Base-by-base conservation (phyloP, 805 yeast species). In the Tetrapisispora taiwanensis region DNA sequence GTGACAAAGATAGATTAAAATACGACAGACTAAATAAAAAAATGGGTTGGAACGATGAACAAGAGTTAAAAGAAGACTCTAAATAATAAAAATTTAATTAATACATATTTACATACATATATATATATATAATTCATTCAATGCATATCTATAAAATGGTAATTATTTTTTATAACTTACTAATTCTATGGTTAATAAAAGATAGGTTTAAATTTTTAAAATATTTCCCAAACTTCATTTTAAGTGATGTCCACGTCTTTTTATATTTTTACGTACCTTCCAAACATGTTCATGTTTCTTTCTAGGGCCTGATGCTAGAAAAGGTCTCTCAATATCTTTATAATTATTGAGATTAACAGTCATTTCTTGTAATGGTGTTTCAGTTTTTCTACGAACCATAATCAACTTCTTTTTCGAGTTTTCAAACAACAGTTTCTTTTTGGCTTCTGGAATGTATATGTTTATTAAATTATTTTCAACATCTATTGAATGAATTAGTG, bases 1-100 rank as follows among this genome's bases (percentile, higher is more conserved):
- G 88, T 52, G 97, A 87, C 57, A 73, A 70, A 48, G 97, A 89
- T 57, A 74, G 96, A 49, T 54, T 68, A 35, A 84, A 81, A 56
- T 89, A 89, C 59, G 92, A 85, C 46, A 69, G 72, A 50, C 66
- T 87, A 56, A 84, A 81, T 52, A 81, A 75, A 59, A 72, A 79
- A 49, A 72, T 86, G 76, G 90, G 88, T 0, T 81, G 87, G 88
- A 77, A 76, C 31, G 65, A 68, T 44, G 60, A 71, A 28, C 63
- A 64, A 12, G 66, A 60, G 37, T 49, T 58, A 28, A 54, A 53
- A 40, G 52, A 45, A 3, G 54, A 45, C 3, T 8, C 27, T n/a
- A 31, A 7, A 14, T 19, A 20, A 30, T 8, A 14, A 37, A 7
- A 37, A 18, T 15, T 27, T 34, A 35, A 34, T 14, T 12, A 20